Evolutionary conservation across 768 basidiomycete species (phyloP).

Genomic region (Hypsizygus marmoreus): DNA sequence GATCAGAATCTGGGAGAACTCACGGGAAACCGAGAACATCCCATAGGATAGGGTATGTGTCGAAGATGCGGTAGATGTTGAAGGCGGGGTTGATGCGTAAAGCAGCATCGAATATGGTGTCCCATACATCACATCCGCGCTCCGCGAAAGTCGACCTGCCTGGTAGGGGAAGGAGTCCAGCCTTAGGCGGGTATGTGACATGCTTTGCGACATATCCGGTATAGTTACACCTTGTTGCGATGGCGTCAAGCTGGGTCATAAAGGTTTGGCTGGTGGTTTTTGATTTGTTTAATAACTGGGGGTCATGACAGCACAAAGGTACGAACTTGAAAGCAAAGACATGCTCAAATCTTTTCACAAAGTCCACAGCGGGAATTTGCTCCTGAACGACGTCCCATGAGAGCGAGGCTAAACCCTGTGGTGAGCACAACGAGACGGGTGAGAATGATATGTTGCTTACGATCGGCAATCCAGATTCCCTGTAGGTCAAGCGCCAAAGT

Average conservation of each 20-base stretch:
- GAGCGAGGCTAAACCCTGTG: slow-evolving; percentile 54
- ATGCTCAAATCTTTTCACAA: slow-evolving; percentile 71
- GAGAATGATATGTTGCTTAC: slow-evolving; percentile 46
- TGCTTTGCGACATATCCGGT: slow-evolving; percentile 60
- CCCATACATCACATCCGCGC: slow-evolving; percentile 68
- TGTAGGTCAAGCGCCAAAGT: slow-evolving; percentile 58
- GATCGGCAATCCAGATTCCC: slow-evolving; percentile 75
- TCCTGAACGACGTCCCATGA: slow-evolving; percentile 66
- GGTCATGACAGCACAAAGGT: not conserved
- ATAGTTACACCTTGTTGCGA: slow-evolving; percentile 61
- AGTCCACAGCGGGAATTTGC: slow-evolving; percentile 72
- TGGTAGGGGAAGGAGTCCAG: slow-evolving; percentile 68
- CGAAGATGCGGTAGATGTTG: slow-evolving; percentile 77
- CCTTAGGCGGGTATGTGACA: slow-evolving; percentile 69
- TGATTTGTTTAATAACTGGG: not conserved
- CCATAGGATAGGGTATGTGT: slow-evolving; percentile 74
- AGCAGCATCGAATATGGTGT: slow-evolving; percentile 62
- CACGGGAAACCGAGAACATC: slow-evolving; percentile 84
- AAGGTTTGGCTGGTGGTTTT: slow-evolving; percentile 53
- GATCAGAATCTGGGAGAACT: slow-evolving; percentile 17
- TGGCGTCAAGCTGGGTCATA: slow-evolving; percentile 56
- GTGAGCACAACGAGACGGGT: no score
- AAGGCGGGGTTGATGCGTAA: slow-evolving; percentile 71
- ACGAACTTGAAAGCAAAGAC: slow-evolving; percentile 75
- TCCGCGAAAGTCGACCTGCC: slow-evolving; percentile 49